Evolutionary conservation across 495 filamentous ascomycete species (phyloP), one percentile per base, ranked within the genome.

Genomic region (Neurospora tetraspora): DNA sequence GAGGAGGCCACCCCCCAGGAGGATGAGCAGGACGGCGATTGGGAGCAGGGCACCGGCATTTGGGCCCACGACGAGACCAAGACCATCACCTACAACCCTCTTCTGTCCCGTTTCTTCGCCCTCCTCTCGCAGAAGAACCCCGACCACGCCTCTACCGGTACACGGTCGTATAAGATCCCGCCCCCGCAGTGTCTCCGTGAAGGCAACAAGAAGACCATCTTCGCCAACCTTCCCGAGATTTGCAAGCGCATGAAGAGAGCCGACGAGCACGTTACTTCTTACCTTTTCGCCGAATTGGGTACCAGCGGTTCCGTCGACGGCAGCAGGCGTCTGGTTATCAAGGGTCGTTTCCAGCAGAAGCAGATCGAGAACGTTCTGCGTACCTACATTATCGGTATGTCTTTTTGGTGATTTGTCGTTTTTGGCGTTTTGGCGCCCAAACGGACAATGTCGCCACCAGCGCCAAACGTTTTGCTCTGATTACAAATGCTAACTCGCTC

Each of bases 141-240:
- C 76, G 96, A 98, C 78, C 89, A 98, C 71, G 89, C 94, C 18
- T 91, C 92, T 23, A 90, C 89, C 82, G 96, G 95, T 69, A 88
- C 91, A 73, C 93, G 92, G 84, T 94, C 92, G 78, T 99, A 99
- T 87, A 98, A 98, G 88, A 99, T 99, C 77, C 96, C 96, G 20
- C 96, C 96, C 14, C 96, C 96, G n/a, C 96, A 99, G 85, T 97
- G 95, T 84, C 87, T 98, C 68, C 94, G 96, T 84, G 96, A 99
- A 93, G 96, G 96, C 81, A 98, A 98, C 89, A 97, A 97, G 89
- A 97, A 97, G 91, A 98, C 96, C 70, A 97, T 98, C 78, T 99
- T 98, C 80, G 96, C 96, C 83, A 99, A 99, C 85, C 94, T 99
- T 77, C 75, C 77, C 72, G 80, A 81, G 73, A 84, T 81, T 47